Evolutionary conservation across 164 flowering plant species (phyloP).

Genomic region (Cinnamomum chago): DNA sequence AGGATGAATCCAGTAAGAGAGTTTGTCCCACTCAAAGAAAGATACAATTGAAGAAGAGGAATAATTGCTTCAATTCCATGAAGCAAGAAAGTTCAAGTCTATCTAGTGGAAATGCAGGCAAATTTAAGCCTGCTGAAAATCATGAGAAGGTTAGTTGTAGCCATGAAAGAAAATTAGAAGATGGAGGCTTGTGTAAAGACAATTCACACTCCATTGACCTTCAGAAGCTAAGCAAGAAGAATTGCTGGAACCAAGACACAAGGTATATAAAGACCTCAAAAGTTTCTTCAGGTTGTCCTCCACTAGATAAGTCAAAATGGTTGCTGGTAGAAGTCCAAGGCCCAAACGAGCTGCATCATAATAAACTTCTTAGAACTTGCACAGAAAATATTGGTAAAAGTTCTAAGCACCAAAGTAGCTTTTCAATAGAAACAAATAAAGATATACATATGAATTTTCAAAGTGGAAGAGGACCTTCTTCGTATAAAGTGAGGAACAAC

Average conservation of each 20-base stretch:
- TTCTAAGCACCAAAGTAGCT: background rate
- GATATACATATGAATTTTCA: background rate
- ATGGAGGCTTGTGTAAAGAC: background rate
- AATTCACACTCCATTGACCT: background rate
- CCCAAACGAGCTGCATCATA: background rate
- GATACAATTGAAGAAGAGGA: background rate
- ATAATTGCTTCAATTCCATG: background rate
- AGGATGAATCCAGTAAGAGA: background rate
- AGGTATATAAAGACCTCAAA: background rate
- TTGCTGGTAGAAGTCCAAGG: background rate
- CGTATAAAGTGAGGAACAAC: background rate
- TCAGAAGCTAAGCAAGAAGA: background rate
- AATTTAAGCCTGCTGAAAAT: background rate
- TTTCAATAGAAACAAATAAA: background rate
- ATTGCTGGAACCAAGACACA: background rate
- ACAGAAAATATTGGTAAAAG: background rate
- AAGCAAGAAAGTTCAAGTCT: conserved; percentile 4
- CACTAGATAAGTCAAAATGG: background rate
- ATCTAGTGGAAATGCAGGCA: background rate
- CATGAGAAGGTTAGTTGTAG: background rate
- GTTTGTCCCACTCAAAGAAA: background rate
- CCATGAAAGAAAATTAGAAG: background rate
- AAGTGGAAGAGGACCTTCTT: background rate
- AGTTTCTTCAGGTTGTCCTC: background rate
- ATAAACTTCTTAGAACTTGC: background rate